Base-by-base conservation (phyloP, 345 rosid genomes). In the Noccaea bulbosa region DNA sequence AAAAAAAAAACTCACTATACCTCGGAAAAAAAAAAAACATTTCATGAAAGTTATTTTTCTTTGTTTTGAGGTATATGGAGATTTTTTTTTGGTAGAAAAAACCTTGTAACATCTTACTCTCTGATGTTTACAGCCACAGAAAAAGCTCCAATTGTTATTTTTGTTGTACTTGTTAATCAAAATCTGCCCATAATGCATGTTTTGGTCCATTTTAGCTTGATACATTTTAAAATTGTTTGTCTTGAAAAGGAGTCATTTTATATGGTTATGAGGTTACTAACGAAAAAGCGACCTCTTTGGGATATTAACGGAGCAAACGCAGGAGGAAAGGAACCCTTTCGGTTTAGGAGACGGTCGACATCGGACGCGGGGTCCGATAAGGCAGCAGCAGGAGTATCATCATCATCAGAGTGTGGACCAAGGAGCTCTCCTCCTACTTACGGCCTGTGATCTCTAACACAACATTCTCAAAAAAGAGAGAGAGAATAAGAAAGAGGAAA, bases 291-390 rank as follows among this genome's bases (percentile, higher is more conserved):
- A n/a, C 14, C 57, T 27, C 11, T 22, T 66, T 67, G 70, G 77
- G 60, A 77, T 71, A 51, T 71, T 14, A 71, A 71, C 77, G 80
- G 80, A 77, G 48, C 77, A 66, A 77, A 72, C 76, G 80, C 76
- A 92, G 92, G 92, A 75, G 78, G 88, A 70, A 89, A 89, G 81
- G 99, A 88, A 78, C 62, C 89, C 35, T 84, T 76, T 70, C 84
- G 93, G 67, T 94, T 89, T 80, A 85, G 95, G 43, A 84, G 97
- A 67, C 72, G 81, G 74, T 94, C 97, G 5, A 70, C 87, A 10
- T 89, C 96, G 44, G 96, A 94, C 14, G 90, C 88, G 2, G 22
- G 22, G 22, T 80, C 77, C 55, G 93, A 91, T 79, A 87, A 88
- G 87, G 69, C 78, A 47, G 40, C 73, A 74, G 73, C 71, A 44